These are phyloP conservation scores for Hordeum vulgare DNA, from an alignment of 176 grass and related monocot genomes.

Conservation along the genomic window MorexV3_pseudomolecules_assembly NC_058523.1:349193923-349194422, in stretches of 20 bases:
- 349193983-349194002: not conserved
- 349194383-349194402: conserved; percentile 44
- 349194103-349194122: not conserved
- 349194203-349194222: not conserved
- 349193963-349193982: not conserved
- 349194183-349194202: not conserved
- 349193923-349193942: not conserved
- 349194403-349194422: conserved; percentile 43
- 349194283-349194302: not conserved
- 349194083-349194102: not conserved
- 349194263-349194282: not conserved
- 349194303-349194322: not conserved
- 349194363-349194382: conserved; percentile 40
- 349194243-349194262: not conserved
- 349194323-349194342: not conserved
- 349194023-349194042: not conserved
- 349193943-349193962: not conserved
- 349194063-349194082: not conserved
- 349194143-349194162: not conserved
- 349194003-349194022: not conserved
- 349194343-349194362: not conserved
- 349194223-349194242: not conserved
- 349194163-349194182: conserved; percentile 4
- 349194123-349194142: not conserved
- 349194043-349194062: conserved; percentile 10